Evolutionary conservation across 192 early-diverging fungal genomes (phyloP), one percentile per base, ranked within the genome.

Genomic region (Gaertneriomyces semiglobifer): DNA sequence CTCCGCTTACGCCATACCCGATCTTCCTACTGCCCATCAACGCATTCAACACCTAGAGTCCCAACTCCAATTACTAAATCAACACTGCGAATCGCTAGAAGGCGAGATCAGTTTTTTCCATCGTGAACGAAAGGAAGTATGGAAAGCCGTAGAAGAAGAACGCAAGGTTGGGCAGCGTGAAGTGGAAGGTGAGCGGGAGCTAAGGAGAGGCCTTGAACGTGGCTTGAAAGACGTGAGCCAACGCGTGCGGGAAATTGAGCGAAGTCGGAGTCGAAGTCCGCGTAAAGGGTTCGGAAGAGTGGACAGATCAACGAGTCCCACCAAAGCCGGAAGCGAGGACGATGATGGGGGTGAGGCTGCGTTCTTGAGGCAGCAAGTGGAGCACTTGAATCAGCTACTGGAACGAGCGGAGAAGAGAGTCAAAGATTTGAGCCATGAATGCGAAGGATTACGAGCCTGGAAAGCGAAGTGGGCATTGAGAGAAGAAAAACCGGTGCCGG

Each of bases 21-120:
- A 46, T 71, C 70, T 85, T 33, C 55, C 60, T 12, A 63, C 69
- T 8, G 83, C 83, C 2, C 68, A 64, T n/a, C 43, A 75, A 47
- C 62, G 83, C 4, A 78, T 85, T 18, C 74, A 78, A 55, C 83
- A 85, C 44, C 66, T 85, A 2, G 83, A 85, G 70, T 38, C 66
- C 25, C 83, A 85, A 58, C 62, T 81, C 4, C 75, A 81, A 42
- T 72, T 75, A 51, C 60, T 85, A 42, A 79, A 84, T 44, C 79
- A 82, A 44, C 83, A 85, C 58, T 72, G 80, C 7, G 77, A 83
- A 20, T 44, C 53, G 7, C 67, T 85, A 7, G 83, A 85, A 61
- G 74, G 74, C 19, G 77, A 78, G 43, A 51, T 72, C 7, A 46
- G 52, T 20, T 42, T 10, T 20, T 52, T 63, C 18, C 71, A 74